Evolutionary conservation across 2,329 filamentous ascomycete species (phyloP), one percentile per base, ranked within the genome.

Genomic region (Aspergillus brasiliensis): DNA sequence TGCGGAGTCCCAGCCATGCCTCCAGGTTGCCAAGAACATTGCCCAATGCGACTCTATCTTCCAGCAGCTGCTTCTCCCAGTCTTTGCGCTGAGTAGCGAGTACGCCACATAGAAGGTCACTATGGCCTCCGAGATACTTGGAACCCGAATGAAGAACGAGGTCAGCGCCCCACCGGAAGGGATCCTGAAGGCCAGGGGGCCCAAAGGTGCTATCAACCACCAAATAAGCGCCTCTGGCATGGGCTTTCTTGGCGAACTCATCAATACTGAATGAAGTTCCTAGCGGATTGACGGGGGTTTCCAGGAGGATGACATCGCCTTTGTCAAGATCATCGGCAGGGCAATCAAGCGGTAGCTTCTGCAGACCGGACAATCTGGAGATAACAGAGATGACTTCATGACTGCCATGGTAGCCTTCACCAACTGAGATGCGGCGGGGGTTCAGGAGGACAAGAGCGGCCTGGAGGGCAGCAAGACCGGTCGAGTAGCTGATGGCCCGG

Each of bases 41-140:
- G 2, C 95, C 95, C 8, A 98, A 79, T 61, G 87, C 85, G n/a
- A 92, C 70, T 2, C 95, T 82, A 72, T 99, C 94, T 1, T 75
- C 73, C 51, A 83, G 78, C 69, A 98, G 78, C 21, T 77, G 80
- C 38, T 75, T 73, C 21, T 86, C 74, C 89, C 89, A 91, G 8
- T 81, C 80, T 49, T 81, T 69, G 51, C 78, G 78, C 25, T 84
- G 80, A 4, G 92, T 84, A 0, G 87, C 86, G 34, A 99, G 79
- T 15, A 96, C 89, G n/a, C 95, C 95, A 72, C 91, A 96, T 4
- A 99, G 85, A 83, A 98, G 83, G 77, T 99, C 95, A 65, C 89
- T 93, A 78, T 99, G 95, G 0, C 95, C 95, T 23, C 95, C 95
- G 65, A 99, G 86, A 77, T 98, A 99, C 82, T 98, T 99, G 13